Evolutionary conservation across 371 early-diverging fungal genomes (phyloP), one percentile per base, ranked within the genome.

Genomic region (Zychaea mexicana): DNA sequence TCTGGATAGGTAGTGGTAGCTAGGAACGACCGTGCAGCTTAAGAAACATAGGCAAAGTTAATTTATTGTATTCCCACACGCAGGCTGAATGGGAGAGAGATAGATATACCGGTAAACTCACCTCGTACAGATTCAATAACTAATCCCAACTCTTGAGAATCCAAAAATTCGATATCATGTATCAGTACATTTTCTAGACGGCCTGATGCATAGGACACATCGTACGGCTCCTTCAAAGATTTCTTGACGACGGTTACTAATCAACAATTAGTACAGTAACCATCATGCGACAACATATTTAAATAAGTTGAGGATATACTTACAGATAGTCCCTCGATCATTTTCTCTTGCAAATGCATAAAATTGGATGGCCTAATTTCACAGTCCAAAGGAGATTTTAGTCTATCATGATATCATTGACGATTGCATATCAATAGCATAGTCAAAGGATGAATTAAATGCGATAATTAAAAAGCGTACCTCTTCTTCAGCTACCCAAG

Each of bases 121-220:
- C 59, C 27, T 28, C 24, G 3, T 12, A 22, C 2, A n/a, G 46
- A 10, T 28, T 58, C 46, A 38, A n/a, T 36, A 9, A 58, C 13
- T 19, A 58, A 28, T 28, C 38, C 59, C n/a, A 58, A 13, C 19
- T 58, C 59, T 45, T 45, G 42, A 28, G 27, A 10, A 24, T 58
- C 59, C 27, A 58, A 30, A 19, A 58, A 58, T 30, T 58, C 59
- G 13, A 58, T 24, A 27, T 58, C 59, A n/a, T 33, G n/a, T 33
- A 58, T 58, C 3, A 17, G 39, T 12, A 33, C 24, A n/a, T 42
- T 28, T 2, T 27, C 59, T 8, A 38, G 2, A 1, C 28, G 28
- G 7, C 33, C n/a, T 27, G 59, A 21, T 12, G 45, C 59, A 28
- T 58, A 58, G 21, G n/a, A 24, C 12, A 38, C 30, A 10, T 12